Evolutionary conservation across 176 grass and related monocot species (phyloP).

Genomic region (Oryza punctata): DNA sequence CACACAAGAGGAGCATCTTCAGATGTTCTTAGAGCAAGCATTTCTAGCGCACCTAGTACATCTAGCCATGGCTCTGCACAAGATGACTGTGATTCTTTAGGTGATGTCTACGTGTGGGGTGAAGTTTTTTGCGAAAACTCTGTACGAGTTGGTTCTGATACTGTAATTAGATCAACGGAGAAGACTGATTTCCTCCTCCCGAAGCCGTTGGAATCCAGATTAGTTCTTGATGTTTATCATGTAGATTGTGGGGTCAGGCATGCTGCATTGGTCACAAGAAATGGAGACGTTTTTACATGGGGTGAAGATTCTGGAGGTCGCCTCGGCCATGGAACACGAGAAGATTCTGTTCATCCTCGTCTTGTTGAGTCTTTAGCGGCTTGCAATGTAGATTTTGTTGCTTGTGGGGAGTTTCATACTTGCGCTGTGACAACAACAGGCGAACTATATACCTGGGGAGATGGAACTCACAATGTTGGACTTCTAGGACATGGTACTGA

Average conservation of each 20-base stretch:
- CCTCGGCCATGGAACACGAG: constrained; percentile 78
- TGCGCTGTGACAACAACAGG: constrained; percentile 77
- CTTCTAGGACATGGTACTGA: constrained; percentile 92
- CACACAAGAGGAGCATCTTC: constrained; percentile 61
- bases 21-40: constrained; percentile 90
- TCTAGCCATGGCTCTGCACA: constrained; percentile 95
- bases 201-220: constrained; percentile 77
- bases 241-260: constrained; percentile 88
- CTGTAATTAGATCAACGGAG: constrained; percentile 44
- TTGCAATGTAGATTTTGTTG: constrained; percentile 71
- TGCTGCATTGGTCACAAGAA: constrained; percentile 77
- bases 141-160: constrained; percentile 47
- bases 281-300: constrained; percentile 95
- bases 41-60: constrained; percentile 95
- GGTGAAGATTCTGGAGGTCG: constrained; percentile 93
- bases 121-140: constrained; percentile 73
- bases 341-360: constrained; percentile 65
- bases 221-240: constrained; percentile 87
- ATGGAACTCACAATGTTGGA: constrained; percentile 80
- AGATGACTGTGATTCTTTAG: constrained; percentile 85
- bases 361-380: constrained; percentile 70
- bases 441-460: constrained; percentile 93
- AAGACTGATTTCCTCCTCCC: constrained; percentile 73
- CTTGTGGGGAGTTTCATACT: constrained; percentile 95
- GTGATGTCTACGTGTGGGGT: constrained; percentile 94